Evolutionary conservation across 306 rosid species (phyloP), one percentile per base, ranked within the genome.

Genomic region (Medicago arabica): DNA sequence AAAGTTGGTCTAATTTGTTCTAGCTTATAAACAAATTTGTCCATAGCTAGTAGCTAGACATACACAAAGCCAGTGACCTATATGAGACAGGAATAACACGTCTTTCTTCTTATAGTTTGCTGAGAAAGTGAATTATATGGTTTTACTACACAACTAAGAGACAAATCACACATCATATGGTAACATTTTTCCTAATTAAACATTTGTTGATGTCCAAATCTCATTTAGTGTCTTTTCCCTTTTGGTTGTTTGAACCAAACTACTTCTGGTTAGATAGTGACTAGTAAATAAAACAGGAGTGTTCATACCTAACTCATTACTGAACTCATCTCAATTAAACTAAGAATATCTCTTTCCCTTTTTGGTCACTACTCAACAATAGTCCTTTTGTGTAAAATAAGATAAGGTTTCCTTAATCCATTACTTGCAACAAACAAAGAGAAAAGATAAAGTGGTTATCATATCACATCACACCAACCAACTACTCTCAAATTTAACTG

Each of bases 281-380:
- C 43, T 39, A 39, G 36, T 3, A 31, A 31, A 31, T 31, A 4
- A 31, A 31, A 31, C 6, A 31, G 36, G 36, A 3, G 36, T 7
- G 43, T 7, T 39, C 40, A 67, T 67, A 67, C 80, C 61, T 75
- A 68, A 15, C 71, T 71, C 67, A 12, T 46, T 46, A 12, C n/a
- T 13, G n/a, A 46, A 46, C n/a, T 46, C 16, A 13, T 46, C 12
- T 46, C 16, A 12, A 4, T 46, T 46, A 46, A 39, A 46, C 51
- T 13, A 67, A 38, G 38, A 43, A 25, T 40, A 67, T 4, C 68
- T 36, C 44, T 51, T 41, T 46, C 16, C 13, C 16, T 53, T 6
- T 63, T 11, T 44, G 13, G 62, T 9, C 54, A 53, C 31, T 31
- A 10, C 53, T 7, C 39, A 58, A 77, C 57, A 13, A 46, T 8